Percentiles rank a stretch among this genome's conserved stretches.
Conservation (phyloP, 2,329 filamentous ascomycete genomes). For the Exophiala dermatitidis region DNA sequence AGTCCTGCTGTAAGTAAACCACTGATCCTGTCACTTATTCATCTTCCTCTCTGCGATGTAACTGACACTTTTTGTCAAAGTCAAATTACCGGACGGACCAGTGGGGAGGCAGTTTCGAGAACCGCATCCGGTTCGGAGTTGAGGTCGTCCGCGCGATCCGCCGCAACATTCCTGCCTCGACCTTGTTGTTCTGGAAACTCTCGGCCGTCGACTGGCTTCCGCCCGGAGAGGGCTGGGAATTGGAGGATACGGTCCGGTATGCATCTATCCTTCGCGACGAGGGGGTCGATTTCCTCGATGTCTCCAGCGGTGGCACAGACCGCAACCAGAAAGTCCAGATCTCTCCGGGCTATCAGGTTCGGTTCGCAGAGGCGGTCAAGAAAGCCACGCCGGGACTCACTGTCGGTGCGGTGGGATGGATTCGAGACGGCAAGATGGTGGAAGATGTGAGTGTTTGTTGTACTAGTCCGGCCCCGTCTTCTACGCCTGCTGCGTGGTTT, state of each 20-base stretch:
- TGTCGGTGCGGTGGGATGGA: constrained; percentile 9
- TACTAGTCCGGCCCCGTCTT: not conserved
- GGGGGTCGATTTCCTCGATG: constrained; percentile 19
- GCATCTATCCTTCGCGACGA: constrained; percentile 8
- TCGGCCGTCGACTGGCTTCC: constrained; percentile 44
- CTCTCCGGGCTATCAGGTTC: constrained; percentile 62
- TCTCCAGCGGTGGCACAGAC: constrained; percentile 8
- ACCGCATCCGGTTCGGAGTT: constrained; percentile 49
- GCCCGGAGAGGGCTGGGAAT: constrained; percentile 4
- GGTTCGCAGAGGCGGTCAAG: constrained; percentile 65
- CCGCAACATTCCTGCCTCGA: constrained; percentile 31
- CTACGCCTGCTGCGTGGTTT: no score
- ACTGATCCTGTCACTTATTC: constrained; percentile 54
- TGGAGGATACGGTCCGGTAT: constrained; percentile 19
- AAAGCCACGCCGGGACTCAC: constrained; percentile 30
- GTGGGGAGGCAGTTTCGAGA: constrained; percentile 47
- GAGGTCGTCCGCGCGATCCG: constrained; percentile 36
- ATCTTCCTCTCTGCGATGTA: constrained; percentile 47
- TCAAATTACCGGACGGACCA: constrained; percentile 44
- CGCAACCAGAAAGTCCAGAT: constrained; percentile 32
- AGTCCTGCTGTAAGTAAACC: not conserved
- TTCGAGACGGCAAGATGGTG: constrained; percentile 4
- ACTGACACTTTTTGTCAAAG: not conserved
- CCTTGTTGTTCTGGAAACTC: constrained; percentile 38
- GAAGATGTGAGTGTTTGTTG: constrained; percentile 1